These are phyloP conservation scores for Neonectria faginata DNA, from an alignment of 2,329 filamentous ascomycete species.

Conservation along the genomic window DNA sequence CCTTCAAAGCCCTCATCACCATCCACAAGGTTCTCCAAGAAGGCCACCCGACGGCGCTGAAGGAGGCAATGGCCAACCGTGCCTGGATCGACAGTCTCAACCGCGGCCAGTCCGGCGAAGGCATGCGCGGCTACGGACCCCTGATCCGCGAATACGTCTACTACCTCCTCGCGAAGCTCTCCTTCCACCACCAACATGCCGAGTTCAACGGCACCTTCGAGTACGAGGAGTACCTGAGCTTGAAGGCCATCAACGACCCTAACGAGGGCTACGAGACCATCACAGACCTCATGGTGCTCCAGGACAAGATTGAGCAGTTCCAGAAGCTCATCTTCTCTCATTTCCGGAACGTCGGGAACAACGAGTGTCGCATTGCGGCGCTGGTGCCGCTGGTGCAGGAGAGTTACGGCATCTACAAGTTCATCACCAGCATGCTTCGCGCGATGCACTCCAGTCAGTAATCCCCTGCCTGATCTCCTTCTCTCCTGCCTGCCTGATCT, in stretches of 20 bases:
- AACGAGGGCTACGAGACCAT: slow-evolving; percentile 99
- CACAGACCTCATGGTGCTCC: slow-evolving; percentile 92
- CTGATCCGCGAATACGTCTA: slow-evolving; percentile 97
- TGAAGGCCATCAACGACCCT: slow-evolving; percentile 98
- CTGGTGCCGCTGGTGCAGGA: slow-evolving; percentile 94
- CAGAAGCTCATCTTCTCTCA: slow-evolving; percentile 99
- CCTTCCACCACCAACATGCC: slow-evolving; percentile 96
- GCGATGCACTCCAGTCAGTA: slow-evolving; percentile 93
- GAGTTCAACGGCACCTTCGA: slow-evolving; percentile 99
- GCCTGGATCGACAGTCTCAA: slow-evolving; percentile 94
- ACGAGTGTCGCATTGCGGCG: slow-evolving; percentile 95
- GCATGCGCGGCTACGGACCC: slow-evolving; percentile 88
- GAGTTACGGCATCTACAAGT: slow-evolving; percentile 99
- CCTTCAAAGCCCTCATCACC: slow-evolving; percentile 97
- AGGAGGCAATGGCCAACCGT: slow-evolving; percentile 88
- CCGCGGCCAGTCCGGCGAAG: slow-evolving; percentile 84
- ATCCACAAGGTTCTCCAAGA: slow-evolving; percentile 98
- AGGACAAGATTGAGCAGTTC: slow-evolving; percentile 98
- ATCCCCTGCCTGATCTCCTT: neutral
- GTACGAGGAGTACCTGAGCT: slow-evolving; percentile 97
- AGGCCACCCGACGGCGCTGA: slow-evolving; percentile 87
- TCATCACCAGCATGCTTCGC: slow-evolving; percentile 98
- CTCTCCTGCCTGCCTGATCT: too few relatives aligned
- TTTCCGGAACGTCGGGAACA: slow-evolving; percentile 90
- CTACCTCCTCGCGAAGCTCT: slow-evolving; percentile 92